Conservation (phyloP, 352 stramenopile genomes). For the Aphanomyces euteiches region DNA sequence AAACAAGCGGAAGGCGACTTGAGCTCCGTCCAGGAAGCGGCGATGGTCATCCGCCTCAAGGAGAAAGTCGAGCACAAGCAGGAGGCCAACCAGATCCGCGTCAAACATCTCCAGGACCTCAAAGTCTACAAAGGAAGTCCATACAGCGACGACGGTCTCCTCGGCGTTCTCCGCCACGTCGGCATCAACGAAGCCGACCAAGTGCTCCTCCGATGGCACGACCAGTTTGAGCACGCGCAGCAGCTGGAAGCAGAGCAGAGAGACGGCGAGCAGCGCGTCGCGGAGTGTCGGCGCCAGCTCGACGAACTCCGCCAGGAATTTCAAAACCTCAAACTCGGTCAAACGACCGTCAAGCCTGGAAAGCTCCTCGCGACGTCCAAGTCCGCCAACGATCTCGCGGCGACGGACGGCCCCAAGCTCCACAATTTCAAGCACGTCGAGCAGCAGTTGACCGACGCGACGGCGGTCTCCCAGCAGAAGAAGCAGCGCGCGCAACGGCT, state of each 20-base stretch:
- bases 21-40: constrained; percentile 33
- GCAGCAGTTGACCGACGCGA: constrained; percentile 54
- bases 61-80: constrained; percentile 77
- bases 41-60: constrained; percentile 57
- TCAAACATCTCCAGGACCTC: constrained; percentile 56
- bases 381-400: background rate
- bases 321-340: constrained; percentile 66
- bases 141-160: constrained; percentile 68
- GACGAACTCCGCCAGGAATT: constrained; percentile 55
- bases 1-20: constrained; percentile 30
- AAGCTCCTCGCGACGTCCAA: constrained; percentile 13
- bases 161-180: constrained; percentile 66
- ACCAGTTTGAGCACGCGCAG: constrained; percentile 58
- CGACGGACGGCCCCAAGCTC: constrained; percentile 26
- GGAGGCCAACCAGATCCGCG: constrained; percentile 51
- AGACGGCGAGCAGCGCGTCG: constrained; percentile 53
- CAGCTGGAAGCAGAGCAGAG: constrained; percentile 66
- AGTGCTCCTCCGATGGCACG: constrained; percentile 61
- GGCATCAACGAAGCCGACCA: constrained; percentile 77
- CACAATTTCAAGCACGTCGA: constrained; percentile 66
- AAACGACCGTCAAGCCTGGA: constrained; percentile 15
- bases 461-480: constrained; percentile 55
- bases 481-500: constrained; percentile 57
- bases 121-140: constrained; percentile 66
- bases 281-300: constrained; percentile 56